A percentile compares a stretch with the other conserved stretches of the same genome.
Evolutionary conservation across 768 basidiomycete species (phyloP).

Genomic region (Tubosaeta brunneosetosa): DNA sequence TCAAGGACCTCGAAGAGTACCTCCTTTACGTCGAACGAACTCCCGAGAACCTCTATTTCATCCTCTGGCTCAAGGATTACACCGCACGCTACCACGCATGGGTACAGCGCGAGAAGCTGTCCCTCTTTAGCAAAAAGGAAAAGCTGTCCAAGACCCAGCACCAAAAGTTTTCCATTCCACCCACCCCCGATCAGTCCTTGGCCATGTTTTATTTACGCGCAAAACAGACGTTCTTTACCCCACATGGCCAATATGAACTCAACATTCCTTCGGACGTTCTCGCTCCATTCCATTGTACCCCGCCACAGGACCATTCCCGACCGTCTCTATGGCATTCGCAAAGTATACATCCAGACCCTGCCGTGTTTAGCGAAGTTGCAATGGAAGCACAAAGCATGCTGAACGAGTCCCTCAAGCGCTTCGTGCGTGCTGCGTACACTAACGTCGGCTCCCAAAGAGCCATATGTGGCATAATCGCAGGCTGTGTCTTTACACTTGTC

Average conservation of each 20-base stretch:
- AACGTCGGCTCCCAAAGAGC: slow-evolving; percentile 66
- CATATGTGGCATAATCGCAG: slow-evolving; percentile 64
- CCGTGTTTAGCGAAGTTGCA: slow-evolving; percentile 56
- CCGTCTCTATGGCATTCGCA: slow-evolving; percentile 24
- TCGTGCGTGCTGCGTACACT: slow-evolving; percentile 64
- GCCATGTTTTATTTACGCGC: slow-evolving; percentile 76
- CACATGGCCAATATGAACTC: slow-evolving; percentile 66
- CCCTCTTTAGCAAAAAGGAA: slow-evolving; percentile 38
- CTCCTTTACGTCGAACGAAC: slow-evolving; percentile 71
- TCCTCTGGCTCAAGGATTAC: slow-evolving; percentile 79
- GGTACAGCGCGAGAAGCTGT: slow-evolving; percentile 29
- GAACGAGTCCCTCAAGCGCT: slow-evolving; percentile 58
- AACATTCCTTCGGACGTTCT: slow-evolving; percentile 64
- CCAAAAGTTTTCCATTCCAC: slow-evolving; percentile 28
- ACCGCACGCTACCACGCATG: slow-evolving; percentile 44
- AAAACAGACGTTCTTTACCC: slow-evolving; percentile 77
- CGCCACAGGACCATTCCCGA: slow-evolving; percentile 17
- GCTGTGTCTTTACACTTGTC: slow-evolving; percentile 44
- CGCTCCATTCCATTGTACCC: slow-evolving; percentile 49
- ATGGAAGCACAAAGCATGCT: slow-evolving; percentile 56
- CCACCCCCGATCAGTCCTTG: slow-evolving; percentile 46
- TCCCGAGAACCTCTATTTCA: slow-evolving; percentile 80
- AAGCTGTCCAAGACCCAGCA: slow-evolving; percentile 33
- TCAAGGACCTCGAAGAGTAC: slow-evolving; percentile 80
- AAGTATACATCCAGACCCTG: slow-evolving; percentile 57